Conservation (phyloP, 441 rosid genomes). For the Daphne laureola region DNA sequence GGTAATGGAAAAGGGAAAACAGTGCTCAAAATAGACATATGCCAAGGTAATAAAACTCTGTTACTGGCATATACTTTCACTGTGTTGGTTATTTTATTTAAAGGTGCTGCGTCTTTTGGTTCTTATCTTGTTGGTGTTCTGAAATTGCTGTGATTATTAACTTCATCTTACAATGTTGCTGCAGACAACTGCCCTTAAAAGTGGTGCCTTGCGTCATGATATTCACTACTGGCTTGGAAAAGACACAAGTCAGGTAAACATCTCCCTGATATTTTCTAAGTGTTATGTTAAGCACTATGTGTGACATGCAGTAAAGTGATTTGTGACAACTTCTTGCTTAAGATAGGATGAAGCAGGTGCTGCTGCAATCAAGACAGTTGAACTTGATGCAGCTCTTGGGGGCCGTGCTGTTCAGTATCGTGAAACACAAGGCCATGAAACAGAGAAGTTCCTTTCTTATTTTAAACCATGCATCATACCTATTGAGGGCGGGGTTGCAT, state of each 20-base stretch:
- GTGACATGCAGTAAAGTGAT: conserved; percentile 2
- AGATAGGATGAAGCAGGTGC: conserved; percentile 91
- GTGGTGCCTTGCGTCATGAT: conserved; percentile 83
- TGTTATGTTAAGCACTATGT: conserved; percentile 1
- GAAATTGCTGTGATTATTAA: not conserved
- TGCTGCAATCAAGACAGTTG: conserved; percentile 84
- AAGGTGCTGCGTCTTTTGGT: not conserved
- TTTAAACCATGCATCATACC: conserved; percentile 98
- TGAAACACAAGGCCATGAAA: conserved; percentile 96
- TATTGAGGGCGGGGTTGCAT: conserved; percentile 87
- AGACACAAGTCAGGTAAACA: conserved; percentile 74
- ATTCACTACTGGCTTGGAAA: conserved; percentile 97
- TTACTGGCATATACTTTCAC: too few species aligned
- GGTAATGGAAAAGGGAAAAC: too few species aligned
- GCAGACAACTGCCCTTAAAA: conserved; percentile 81
- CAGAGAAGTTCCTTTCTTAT: conserved; percentile 89
- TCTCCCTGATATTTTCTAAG: not conserved
- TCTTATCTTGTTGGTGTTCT: conserved; percentile 1
- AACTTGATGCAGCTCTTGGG: conserved; percentile 92
- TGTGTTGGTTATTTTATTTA: too few species aligned
- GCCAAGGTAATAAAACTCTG: too few species aligned
- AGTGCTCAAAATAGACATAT: too few species aligned
- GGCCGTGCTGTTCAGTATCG: conserved; percentile 98
- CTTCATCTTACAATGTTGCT: conserved; percentile 2
- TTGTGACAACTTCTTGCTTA: conserved; percentile 20